Base-by-base conservation (phyloP, 176 grass and related monocot genomes). In the Triticum timopheevii region DNA sequence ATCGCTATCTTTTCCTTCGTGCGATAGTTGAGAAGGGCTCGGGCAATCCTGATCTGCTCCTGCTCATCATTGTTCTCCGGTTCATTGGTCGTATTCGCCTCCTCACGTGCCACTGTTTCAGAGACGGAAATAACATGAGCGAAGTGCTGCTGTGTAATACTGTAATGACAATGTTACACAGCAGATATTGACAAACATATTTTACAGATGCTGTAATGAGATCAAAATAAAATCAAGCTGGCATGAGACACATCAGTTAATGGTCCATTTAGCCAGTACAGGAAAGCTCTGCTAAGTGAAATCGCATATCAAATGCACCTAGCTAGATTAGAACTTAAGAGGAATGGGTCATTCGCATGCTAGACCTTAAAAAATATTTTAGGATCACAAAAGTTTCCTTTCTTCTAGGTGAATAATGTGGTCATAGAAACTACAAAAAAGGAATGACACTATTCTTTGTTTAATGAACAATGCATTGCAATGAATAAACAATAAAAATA, bases 11-110 rank as follows among this genome's bases (percentile, higher is more conserved):
- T 99, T 65, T 97, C 97, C 83, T 99, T 89, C n/a, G 93, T 76
- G 56, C 97, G 94, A 31, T 99, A 99, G 34, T 93, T 96, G 42
- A 99, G 90, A 59, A 99, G 91, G 77, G 97, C 97, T 83, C 97
- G 88, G 52, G 97, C 94, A 80, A 99, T 99, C 56, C 90, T 90
- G 34, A 99, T 97, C 88, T 97, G 97, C 73, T 99, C 97, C 89
- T 93, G 92, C 87, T 99, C 97, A 28, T 99, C 97, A 68, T 88
- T 99, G 85, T 90, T 97, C 73, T 94, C 93, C 13, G 87, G 89
- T 88, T 99, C 97, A 40, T 76, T 86, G 84, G 90, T 91, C 56
- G 88, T 87, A 89, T 87, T 97, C 17, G 85, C 89, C 87, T 95
- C 85, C 31, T 93, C 69, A 3, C 80, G 92, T 81, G 79, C 97